A percentile compares a stretch with the other conserved stretches of the same genome.
Conservation (phyloP, 352 stramenopile species). For the Thalassiosira tumida region DNA sequence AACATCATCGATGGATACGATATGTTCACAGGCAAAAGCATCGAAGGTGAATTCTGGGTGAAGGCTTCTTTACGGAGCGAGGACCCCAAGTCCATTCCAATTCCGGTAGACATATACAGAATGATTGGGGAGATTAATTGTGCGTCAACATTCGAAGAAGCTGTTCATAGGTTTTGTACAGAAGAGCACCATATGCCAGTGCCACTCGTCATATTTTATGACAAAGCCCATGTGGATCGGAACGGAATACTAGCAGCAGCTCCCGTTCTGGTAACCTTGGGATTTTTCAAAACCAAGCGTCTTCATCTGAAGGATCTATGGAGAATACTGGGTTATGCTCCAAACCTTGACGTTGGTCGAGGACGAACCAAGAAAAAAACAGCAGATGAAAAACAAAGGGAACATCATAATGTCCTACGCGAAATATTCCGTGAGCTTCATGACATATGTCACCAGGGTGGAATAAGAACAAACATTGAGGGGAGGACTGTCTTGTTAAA, state of each 20-base stretch:
- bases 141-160: neutral
- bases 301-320: neutral
- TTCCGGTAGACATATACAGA: neutral
- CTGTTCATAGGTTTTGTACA: neutral
- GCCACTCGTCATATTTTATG: neutral
- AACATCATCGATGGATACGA: neutral
- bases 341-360: neutral
- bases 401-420: neutral
- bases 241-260: neutral
- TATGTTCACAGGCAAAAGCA: neutral
- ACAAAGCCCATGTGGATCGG: neutral
- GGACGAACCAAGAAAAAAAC: neutral
- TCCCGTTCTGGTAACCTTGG: neutral
- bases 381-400: constrained; percentile 1
- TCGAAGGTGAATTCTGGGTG: neutral
- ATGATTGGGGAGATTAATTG: neutral
- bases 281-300: neutral
- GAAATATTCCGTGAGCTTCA: neutral
- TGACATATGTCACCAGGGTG: neutral
- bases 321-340: neutral
- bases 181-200: neutral
- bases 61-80: neutral
- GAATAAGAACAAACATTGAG: neutral
- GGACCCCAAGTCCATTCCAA: neutral
- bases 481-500: neutral